phyloP scores from a whole-genome alignment of 2,329 filamentous ascomycete species.

The Claviceps digitariae region DNA sequence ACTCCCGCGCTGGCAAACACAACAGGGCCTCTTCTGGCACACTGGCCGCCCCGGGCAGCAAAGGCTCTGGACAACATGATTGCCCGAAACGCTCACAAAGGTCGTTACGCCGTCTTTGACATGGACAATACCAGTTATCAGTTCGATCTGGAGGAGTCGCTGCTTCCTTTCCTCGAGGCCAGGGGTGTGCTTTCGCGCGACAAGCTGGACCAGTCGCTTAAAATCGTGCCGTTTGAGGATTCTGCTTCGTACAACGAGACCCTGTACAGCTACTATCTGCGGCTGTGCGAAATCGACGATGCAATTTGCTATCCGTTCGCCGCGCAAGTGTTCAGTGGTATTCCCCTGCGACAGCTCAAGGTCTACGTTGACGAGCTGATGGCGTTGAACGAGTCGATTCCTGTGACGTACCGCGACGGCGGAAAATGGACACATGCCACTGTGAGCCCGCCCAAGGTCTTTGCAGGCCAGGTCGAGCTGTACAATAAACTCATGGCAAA shows the following conservation, averaged over 20 bases:
- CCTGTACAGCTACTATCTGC: conserved; percentile 31
- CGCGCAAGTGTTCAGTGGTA: conserved; percentile 27
- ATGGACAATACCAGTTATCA: conserved; percentile 33
- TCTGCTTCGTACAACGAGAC: conserved; percentile 23
- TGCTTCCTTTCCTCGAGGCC: conserved; percentile 29
- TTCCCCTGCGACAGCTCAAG: conserved; percentile 30
- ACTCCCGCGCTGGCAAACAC: too few species aligned
- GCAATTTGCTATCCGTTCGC: conserved; percentile 29
- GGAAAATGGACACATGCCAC: conserved; percentile 16
- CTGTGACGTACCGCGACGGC: too few species aligned
- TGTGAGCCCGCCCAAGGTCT: conserved; percentile 23
- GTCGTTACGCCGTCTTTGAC: conserved; percentile 28
- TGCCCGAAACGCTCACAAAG: too few species aligned
- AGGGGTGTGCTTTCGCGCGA: conserved; percentile 27
- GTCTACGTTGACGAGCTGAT: conserved; percentile 34
- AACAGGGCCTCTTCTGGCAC: too few species aligned
- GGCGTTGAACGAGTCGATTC: conserved; percentile 25
- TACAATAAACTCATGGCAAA: conserved; percentile 29
- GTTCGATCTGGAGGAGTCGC: conserved; percentile 29
- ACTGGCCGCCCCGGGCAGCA: too few species aligned
- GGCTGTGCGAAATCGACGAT: conserved; percentile 28
- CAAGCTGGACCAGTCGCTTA: conserved; percentile 25
- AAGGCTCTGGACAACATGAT: too few species aligned
- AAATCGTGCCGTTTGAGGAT: conserved; percentile 29
- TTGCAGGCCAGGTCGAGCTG: conserved; percentile 27